Evolutionary conservation across 306 rosid genomes (phyloP).

Genomic region (Cajanus cajan): DNA sequence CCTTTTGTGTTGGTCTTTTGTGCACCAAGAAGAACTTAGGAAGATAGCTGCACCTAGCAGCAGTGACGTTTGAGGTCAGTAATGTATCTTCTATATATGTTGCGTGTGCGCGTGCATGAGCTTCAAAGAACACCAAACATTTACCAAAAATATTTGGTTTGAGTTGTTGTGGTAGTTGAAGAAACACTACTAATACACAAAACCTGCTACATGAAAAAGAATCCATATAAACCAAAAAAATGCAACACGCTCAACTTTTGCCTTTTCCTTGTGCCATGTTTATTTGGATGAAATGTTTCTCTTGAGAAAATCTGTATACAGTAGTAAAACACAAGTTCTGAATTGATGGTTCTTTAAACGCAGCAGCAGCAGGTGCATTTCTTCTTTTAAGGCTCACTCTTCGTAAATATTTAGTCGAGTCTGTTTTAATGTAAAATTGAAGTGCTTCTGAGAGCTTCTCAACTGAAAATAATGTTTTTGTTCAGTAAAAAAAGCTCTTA

Average conservation of each 20-base stretch:
- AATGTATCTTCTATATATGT: background rate
- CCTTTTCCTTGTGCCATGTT: background rate
- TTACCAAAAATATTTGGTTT: conserved; percentile 37
- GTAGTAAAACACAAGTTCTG: background rate
- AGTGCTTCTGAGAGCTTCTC: no score
- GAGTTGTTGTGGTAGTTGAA: conserved; percentile 48
- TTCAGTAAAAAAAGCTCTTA: no score
- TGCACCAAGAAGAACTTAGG: background rate
- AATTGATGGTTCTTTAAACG: background rate
- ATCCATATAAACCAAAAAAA: background rate
- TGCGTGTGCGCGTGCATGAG: background rate
- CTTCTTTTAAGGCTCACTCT: background rate
- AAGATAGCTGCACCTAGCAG: background rate
- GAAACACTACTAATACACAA: background rate
- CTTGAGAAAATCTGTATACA: background rate
- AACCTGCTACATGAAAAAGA: conserved; percentile 9
- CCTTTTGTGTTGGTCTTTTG: background rate
- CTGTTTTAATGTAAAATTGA: no score
- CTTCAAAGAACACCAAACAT: background rate
- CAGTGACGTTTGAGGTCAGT: conserved; percentile 34
- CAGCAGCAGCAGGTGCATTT: background rate
- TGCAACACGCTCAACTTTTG: background rate
- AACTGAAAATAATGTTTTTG: no score
- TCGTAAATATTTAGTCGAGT: background rate
- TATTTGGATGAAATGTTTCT: background rate